Conservation (phyloP, 345 rosid genomes). For the Aquilaria malaccensis region DNA sequence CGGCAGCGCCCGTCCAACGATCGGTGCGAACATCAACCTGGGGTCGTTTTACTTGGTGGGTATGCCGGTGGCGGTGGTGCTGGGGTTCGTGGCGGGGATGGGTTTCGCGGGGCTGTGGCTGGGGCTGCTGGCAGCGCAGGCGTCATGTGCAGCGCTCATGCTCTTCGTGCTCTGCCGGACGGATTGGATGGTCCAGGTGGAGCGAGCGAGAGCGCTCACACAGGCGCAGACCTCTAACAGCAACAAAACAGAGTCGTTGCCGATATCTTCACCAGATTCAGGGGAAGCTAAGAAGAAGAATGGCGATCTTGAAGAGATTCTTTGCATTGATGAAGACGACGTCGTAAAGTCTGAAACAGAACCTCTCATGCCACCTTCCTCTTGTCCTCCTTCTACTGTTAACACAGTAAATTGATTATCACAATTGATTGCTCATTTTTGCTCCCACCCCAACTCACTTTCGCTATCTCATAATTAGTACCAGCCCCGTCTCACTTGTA, state of each 20-base stretch:
- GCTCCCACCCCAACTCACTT: conserved; percentile 13
- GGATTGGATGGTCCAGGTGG: conserved; percentile 63
- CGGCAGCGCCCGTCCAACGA: conserved; percentile 82
- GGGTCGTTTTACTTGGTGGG: conserved; percentile 93
- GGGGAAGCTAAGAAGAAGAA: conserved; percentile 21
- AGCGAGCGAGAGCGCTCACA: conserved; percentile 76
- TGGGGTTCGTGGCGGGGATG: conserved; percentile 58
- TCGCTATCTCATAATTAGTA: not conserved
- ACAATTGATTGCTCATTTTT: conserved; percentile 15
- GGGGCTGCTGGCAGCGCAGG: conserved; percentile 94
- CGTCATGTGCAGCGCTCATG: conserved; percentile 77
- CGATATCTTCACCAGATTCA: conserved; percentile 4
- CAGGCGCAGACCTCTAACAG: conserved; percentile 12
- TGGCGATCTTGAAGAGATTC: conserved; percentile 29
- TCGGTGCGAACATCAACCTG: conserved; percentile 88
- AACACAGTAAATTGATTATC: conserved; percentile 17
- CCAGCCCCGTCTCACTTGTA: conserved; percentile 8
- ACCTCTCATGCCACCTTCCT: conserved; percentile 28
- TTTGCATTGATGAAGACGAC: conserved; percentile 27
- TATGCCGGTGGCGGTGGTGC: conserved; percentile 72
- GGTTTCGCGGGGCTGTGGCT: conserved; percentile 89
- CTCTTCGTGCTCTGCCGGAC: conserved; percentile 53
- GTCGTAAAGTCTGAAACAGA: conserved; percentile 39
- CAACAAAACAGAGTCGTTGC: conserved; percentile 10
- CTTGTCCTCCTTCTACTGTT: not conserved